phyloP scores from a whole-genome alignment of 2,329 filamentous ascomycete species.

The Fusarium marasasianum region DNA sequence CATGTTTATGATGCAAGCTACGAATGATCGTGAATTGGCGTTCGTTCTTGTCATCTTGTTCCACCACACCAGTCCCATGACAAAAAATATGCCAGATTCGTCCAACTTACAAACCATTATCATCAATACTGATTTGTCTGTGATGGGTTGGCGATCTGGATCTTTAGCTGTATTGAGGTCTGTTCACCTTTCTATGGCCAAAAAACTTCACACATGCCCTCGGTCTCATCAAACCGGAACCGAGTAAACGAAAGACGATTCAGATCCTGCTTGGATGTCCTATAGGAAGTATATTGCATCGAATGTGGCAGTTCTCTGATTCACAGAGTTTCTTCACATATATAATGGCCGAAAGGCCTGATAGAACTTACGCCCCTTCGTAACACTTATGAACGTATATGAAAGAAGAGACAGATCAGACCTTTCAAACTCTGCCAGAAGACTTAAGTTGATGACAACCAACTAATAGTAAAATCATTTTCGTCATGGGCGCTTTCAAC shows the following conservation, averaged over 20 bases:
- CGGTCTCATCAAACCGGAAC: rapidly evolving
- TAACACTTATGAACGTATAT: background rate
- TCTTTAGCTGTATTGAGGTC: rapidly evolving
- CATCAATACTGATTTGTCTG: background rate
- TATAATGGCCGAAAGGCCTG: background rate
- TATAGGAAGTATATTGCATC: background rate
- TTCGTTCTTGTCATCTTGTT: background rate
- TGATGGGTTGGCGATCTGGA: background rate
- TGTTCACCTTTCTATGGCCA: no score
- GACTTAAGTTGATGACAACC: background rate
- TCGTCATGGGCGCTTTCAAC: background rate
- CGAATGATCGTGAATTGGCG: rapidly evolving
- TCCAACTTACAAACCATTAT: background rate
- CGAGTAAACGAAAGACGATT: no score
- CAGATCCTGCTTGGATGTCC: background rate
- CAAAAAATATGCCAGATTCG: no score
- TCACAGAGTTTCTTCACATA: background rate
- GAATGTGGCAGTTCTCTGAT: background rate
- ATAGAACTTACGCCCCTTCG: background rate
- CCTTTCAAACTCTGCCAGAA: background rate
- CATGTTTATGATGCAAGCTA: rapidly evolving
- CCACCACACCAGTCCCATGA: background rate
- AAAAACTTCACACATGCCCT: no score
- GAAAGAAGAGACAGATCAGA: background rate
- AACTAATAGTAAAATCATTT: no score